Base-by-base conservation (phyloP, 768 basidiomycete species). In the Mycena rebaudengoi region DNA sequence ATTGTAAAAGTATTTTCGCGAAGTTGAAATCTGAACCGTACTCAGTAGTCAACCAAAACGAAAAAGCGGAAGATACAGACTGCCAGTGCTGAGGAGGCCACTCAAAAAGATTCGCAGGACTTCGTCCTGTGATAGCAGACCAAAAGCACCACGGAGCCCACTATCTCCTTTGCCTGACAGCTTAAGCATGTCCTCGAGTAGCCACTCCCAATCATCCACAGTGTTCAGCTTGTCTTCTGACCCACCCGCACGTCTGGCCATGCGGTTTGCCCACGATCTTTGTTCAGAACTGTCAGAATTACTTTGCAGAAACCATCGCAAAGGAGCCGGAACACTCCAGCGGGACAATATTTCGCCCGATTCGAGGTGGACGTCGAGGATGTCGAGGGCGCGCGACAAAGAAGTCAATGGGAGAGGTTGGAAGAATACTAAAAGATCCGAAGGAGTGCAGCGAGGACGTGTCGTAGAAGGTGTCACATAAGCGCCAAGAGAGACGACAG, bases 311-410 rank as follows among this genome's bases (percentile, higher is more conserved):
- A 99, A 94, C 92, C 95, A 98, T n/a, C 88, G 84, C 43, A 98
- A 78, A 2, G 93, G 90, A 2, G 91, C 91, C 23, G 92, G 85
- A 2, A 91, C 91, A 69, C 85, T 85, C 96, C 96, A 99, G 28
- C 94, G 85, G 3, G 92, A 86, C 18, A 99, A 80, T 43, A 95
- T 94, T 76, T 99, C 97, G 21, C 94, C 96, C 0, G 92, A 92
- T 71, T 98, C 94, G 13, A 99, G 85, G 75, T 99, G 97, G 2
- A 97, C 87, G 76, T 99, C 97, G 52, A 98, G 84, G 51, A 95
- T 88, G 73, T 99, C 97, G 39, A 99, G 85, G 7, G 90, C 88
- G 53, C 87, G 86, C 0, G 96, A 96, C 8, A 98, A 81, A 1
- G 92, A 87, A 3, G 86, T 76, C 20, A 90, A 76, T 0, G 91